Evolutionary conservation across 148 eudicot species (phyloP), one percentile per base, ranked within the genome.

Genomic region (Dysphania ambrosioides): DNA sequence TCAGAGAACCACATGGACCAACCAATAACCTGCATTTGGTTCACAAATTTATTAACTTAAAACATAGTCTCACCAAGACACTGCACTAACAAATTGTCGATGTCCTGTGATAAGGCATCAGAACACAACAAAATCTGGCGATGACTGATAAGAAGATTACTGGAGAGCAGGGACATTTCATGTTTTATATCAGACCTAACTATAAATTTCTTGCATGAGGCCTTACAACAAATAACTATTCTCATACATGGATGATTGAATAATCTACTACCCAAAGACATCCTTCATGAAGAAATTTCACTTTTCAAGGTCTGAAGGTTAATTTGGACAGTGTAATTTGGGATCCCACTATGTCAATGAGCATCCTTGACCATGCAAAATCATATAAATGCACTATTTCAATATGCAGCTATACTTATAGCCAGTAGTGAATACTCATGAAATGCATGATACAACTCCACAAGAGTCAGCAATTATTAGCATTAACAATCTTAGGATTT

Each of bases 1-100:
- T 90, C 98, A n/a, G 96, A 89, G 82, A 93, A 93, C 96, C 98
- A 93, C 92, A 88, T 89, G 4, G 98, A 89, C 98, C 98, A 90
- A 38, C 98, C 98, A 66, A 93, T 87, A 47, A 93, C 98, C 98
- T 93, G 86, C 76, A 85, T 47, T 29, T 12, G 61, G 32, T 6
- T 67, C 57, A 49, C 44, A 16, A 23, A 32, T 8, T 19, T 67
- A 49, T 76, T 60, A 40, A 58, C 67, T 4, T 10, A 21, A 35
- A 34, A 26, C 1, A 9, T 18, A 51, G 64, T 47, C 13, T 27
- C 5, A 61, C 47, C 8, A n/a, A 13, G 35, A 27, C 40, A 61
- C 40, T 40, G 26, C 11, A 59, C 55, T 61, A 40, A 49, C 53
- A 56, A 57, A 71, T 7, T 19, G 38, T 15, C 49, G 61, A 51